Conservation (phyloP, 164 flowering plant species). For the Vitis rotundifolia region DNA sequence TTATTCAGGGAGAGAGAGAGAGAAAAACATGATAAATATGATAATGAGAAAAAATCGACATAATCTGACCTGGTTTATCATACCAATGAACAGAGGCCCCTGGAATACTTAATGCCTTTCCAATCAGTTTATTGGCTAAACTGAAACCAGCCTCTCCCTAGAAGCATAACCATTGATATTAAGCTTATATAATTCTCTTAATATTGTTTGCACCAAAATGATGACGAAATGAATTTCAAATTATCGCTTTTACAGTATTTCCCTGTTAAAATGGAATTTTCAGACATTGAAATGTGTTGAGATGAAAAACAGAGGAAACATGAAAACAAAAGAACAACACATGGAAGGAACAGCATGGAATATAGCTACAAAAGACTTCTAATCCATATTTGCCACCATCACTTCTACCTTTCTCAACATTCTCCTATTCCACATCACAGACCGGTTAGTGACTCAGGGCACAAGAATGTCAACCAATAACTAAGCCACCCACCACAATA, state of each 20-base stretch:
- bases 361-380: background rate
- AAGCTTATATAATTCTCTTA: background rate
- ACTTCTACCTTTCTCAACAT: no score
- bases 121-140: conserved; percentile 72
- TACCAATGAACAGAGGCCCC: conserved; percentile 96
- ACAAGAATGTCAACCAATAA: no score
- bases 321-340: no score
- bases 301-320: no score
- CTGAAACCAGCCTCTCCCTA: conserved; percentile 87
- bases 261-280: no score
- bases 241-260: background rate
- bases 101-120: conserved; percentile 63
- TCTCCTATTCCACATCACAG: no score
- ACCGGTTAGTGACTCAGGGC: no score
- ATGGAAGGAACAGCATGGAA: no score
- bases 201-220: background rate
- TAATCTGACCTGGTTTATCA: conserved; percentile 79
- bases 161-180: conserved; percentile 7
- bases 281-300: no score
- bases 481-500: no score
- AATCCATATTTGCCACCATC: no score
- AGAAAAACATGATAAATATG: background rate
- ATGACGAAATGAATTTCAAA: background rate
- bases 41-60: background rate
- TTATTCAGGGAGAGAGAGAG: background rate